Evolutionary conservation across 1,284 basidiomycete species (phyloP), one percentile per base, ranked within the genome.

Genomic region (Volvariella volvacea): DNA sequence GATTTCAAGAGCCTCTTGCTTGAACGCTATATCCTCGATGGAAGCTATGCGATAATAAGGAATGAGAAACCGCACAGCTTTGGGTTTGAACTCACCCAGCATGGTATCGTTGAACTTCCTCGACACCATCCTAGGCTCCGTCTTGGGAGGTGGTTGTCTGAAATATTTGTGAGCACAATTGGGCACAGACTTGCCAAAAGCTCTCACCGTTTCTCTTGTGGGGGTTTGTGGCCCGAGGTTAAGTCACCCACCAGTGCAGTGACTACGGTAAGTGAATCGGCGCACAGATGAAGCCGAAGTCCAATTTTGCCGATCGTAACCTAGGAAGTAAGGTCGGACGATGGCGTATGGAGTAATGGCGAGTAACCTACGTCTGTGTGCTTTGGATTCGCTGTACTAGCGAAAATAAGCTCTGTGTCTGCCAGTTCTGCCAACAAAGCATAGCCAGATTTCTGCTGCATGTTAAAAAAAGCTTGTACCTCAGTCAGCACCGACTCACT

Each of bases 1-100:
- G 43, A 88, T 68, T 50, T 91, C 83, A 0, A 88, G 87, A 4
- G 82, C 60, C 17, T 70, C n/a, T n/a, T n/a, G 69, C 41, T 68
- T 75, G 65, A 96, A 97, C 0, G 92, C 90, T 30, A 87, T 62
- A 46, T 94, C 84, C 47, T 96, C 92, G 20, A 97, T 66, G 14
- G 88, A 90, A 43, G 78, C 88, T 88, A 55, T 8, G 38, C 25
- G 4, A 33, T 9, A 43, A 42, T 8, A 17, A 46, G 42, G 39
- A 14, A 34, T 34, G 41, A 10, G 25, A 36, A 8, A 22, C 16
- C 30, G 7, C 1, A 16, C 22, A 30, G 20, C 7, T 37, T n/a
- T n/a, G n/a, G 64, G 56, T 52, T 41, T 50, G 36, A 22, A 14
- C 19, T 40, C 19, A 20, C 39, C n/a, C 7, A 15, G 34, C 34